Conservation (phyloP, 768 basidiomycete genomes). For the Tubosaeta sp. region DNA sequence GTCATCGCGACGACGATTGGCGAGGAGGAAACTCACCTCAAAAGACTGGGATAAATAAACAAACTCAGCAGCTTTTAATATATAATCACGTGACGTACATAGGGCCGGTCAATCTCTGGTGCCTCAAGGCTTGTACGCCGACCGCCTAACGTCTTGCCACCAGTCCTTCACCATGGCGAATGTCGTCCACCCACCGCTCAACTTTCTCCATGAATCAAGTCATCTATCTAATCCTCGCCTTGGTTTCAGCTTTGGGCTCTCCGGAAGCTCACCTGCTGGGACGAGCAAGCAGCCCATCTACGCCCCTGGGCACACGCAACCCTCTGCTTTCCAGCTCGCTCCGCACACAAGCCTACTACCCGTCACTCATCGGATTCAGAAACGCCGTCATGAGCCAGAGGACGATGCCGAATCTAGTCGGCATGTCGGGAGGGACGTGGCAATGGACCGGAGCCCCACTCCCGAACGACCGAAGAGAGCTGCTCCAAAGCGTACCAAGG, state of each 20-base stretch:
- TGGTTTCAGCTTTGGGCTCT: conserved; percentile 70
- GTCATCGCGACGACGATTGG: conserved; percentile 40
- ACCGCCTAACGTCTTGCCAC: conserved; percentile 18
- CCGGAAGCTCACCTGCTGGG: conserved; percentile 39
- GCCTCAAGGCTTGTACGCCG: conserved; percentile 11
- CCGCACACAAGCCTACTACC: conserved; percentile 45
- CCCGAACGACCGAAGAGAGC: conserved; percentile 73
- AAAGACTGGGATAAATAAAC: conserved; percentile 3
- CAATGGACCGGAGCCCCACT: conserved; percentile 84
- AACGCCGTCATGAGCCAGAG: conserved; percentile 65
- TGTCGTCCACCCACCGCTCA: conserved; percentile 61
- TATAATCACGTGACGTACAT: conserved; percentile 28
- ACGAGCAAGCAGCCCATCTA: conserved; percentile 45
- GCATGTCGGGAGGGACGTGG: conserved; percentile 46
- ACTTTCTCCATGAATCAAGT: conserved; percentile 56
- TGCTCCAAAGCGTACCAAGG: conserved; percentile 58
- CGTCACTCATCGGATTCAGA: conserved; percentile 43
- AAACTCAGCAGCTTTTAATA: conserved; percentile 15
- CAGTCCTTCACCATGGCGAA: conserved; percentile 58
- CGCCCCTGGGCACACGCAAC: conserved; percentile 37
- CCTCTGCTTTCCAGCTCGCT: conserved; percentile 51
- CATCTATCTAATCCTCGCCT: conserved; percentile 60
- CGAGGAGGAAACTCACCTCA: conserved; percentile 31
- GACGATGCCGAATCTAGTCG: conserved; percentile 51
- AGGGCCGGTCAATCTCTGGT: conserved; percentile 32